A percentile compares a stretch with the other conserved stretches of the same genome.
phyloP scores from a whole-genome alignment of 441 rosid genomes.

The Breynia disticha region DNA sequence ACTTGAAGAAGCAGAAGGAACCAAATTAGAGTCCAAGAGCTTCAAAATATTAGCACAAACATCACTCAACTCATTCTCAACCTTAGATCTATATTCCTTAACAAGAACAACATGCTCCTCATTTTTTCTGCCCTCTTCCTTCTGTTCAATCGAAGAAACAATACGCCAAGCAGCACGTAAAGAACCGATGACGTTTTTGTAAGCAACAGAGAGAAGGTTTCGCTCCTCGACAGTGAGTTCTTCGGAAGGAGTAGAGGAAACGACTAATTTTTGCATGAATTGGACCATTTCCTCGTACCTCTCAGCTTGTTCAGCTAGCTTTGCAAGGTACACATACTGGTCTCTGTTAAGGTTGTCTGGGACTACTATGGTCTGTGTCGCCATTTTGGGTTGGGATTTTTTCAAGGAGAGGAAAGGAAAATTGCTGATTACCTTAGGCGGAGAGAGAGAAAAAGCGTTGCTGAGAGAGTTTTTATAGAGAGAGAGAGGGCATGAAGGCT shows the following conservation, averaged over 20 bases:
- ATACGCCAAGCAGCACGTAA: constrained; percentile 91
- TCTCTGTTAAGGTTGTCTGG: constrained; percentile 59
- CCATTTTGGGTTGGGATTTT: constrained; percentile 16
- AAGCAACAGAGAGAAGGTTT: constrained; percentile 79
- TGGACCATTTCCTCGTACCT: constrained; percentile 89
- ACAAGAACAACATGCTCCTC: constrained; percentile 76
- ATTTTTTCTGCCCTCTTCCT: constrained; percentile 79
- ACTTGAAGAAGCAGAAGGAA: constrained; percentile 62
- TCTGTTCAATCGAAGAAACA: constrained; percentile 78
- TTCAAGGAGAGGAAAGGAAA: not conserved
- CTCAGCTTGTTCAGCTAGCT: constrained; percentile 79
- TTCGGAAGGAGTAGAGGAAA: constrained; percentile 55
- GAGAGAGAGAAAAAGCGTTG: not conserved
- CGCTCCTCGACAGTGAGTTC: constrained; percentile 91
- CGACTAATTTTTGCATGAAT: constrained; percentile 72
- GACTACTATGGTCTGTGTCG: constrained; percentile 14
- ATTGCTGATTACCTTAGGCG: not conserved
- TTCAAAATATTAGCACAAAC: constrained; percentile 62
- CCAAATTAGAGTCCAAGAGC: constrained; percentile 56
- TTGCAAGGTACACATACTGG: constrained; percentile 74
- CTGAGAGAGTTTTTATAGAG: not conserved
- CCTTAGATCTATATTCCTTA: constrained; percentile 83
- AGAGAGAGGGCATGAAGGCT: not conserved
- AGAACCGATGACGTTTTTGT: constrained; percentile 89
- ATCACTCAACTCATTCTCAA: constrained; percentile 68